These are phyloP conservation scores for Penicillium sclerotiorum DNA, from an alignment of 2,329 filamentous ascomycete genomes.

Conservation along the genomic window DNA sequence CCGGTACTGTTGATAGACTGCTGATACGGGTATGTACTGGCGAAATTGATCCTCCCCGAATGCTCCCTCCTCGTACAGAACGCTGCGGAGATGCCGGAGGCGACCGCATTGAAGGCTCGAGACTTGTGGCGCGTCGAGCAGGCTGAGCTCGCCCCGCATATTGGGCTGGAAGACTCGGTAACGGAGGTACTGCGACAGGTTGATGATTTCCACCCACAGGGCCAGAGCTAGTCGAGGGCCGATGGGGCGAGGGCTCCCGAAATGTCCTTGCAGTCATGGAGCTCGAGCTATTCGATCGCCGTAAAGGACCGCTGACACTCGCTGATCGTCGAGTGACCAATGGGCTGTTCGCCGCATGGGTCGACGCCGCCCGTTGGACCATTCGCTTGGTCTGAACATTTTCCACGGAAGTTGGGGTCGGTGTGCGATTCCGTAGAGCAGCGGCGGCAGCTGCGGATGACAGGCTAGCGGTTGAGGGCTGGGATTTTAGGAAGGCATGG, in stretches of 20 bases:
- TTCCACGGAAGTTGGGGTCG: slow-evolving; percentile 76
- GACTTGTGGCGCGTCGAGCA: slow-evolving; percentile 52
- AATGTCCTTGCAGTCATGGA: slow-evolving; percentile 93
- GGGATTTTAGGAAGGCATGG: slow-evolving; percentile 74
- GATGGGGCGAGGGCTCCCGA: slow-evolving; percentile 69
- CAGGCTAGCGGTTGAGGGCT: slow-evolving; percentile 65
- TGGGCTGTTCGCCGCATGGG: slow-evolving; percentile 65
- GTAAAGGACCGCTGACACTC: slow-evolving; percentile 50
- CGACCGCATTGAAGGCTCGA: slow-evolving; percentile 53
- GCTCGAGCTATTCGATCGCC: slow-evolving; percentile 68
- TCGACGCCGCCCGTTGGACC: slow-evolving; percentile 69
- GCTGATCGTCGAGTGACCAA: slow-evolving; percentile 44
- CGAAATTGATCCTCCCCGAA: slow-evolving; percentile 29
- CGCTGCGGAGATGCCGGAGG: slow-evolving; percentile 46
- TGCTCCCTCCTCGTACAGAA: slow-evolving; percentile 44
- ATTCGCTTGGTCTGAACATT: slow-evolving; percentile 88
- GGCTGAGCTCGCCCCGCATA: slow-evolving; percentile 35
- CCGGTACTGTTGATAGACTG: slow-evolving; percentile 33
- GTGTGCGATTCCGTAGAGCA: slow-evolving; percentile 76
- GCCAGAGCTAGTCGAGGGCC: slow-evolving; percentile 48
- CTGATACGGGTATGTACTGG: slow-evolving; percentile 22
- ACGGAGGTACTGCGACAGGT: slow-evolving; percentile 63
- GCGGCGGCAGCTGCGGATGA: slow-evolving; percentile 86
- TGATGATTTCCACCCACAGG: slow-evolving; percentile 35
- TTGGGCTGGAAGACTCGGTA: slow-evolving; percentile 70